Conservation (phyloP, 2,329 filamentous ascomycete genomes). For the Cladophialophora chaetospira region DNA sequence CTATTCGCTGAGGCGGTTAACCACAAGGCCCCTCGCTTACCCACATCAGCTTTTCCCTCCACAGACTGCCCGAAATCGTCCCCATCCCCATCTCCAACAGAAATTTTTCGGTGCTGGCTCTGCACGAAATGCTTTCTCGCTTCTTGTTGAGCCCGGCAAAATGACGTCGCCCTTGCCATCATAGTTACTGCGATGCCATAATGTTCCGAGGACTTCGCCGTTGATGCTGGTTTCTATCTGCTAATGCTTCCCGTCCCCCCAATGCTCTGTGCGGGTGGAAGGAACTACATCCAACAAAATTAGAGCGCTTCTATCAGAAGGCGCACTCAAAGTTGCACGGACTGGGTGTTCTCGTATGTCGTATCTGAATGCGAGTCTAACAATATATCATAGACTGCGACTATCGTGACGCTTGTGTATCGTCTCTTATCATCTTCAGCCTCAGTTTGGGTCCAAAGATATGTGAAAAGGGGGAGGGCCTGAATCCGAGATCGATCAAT, state of each 20-base stretch:
- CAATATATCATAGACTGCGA: slow-evolving; percentile 8
- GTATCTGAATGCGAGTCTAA: slow-evolving; percentile 8
- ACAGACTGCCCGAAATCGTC: slow-evolving; percentile 8
- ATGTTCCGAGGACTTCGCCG: slow-evolving; percentile 13
- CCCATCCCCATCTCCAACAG: slow-evolving; percentile 25
- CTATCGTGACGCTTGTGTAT: slow-evolving; percentile 17
- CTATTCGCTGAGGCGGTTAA: slow-evolving; percentile 22
- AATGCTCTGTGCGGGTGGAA: slow-evolving; percentile 16
- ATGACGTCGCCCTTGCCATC: slow-evolving; percentile 19
- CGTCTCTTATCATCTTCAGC: slow-evolving; percentile 19
- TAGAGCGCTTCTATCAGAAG: background rate
- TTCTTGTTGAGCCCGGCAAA: slow-evolving; percentile 18
- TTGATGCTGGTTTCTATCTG: background rate
- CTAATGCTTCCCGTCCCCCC: too few relatives aligned
- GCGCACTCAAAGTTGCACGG: slow-evolving; percentile 9
- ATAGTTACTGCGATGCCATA: slow-evolving; percentile 1
- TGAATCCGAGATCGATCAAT: slow-evolving; percentile 15
- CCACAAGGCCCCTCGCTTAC: slow-evolving; percentile 4
- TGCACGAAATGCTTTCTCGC: slow-evolving; percentile 2
- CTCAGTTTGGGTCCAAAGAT: slow-evolving; percentile 19
- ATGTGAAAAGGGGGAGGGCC: slow-evolving; percentile 4
- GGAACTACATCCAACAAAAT: slow-evolving; percentile 16
- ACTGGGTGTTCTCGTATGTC: slow-evolving; percentile 15
- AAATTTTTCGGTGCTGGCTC: slow-evolving; percentile 5
- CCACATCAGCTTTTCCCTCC: slow-evolving; percentile 15